Percentiles rank a stretch among this genome's conserved stretches.
phyloP scores from a whole-genome alignment of 129 eudicot species.

The Lonicera japonica region DNA sequence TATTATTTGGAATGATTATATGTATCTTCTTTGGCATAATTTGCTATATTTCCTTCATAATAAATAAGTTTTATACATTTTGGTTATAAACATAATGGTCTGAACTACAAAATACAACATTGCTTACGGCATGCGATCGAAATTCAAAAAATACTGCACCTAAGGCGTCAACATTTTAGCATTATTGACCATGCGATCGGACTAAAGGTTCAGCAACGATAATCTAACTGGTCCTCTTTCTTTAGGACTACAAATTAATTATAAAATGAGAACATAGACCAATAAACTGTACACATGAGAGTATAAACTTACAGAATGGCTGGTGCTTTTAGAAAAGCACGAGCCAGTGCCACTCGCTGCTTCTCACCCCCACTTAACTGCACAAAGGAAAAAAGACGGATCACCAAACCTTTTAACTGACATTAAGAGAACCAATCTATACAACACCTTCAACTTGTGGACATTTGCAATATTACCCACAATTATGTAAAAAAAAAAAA shows the following conservation, averaged over 20 bases:
- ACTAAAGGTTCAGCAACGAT: no score
- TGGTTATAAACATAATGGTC: conserved; percentile 1
- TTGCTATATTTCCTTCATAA: neutral
- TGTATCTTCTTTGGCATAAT: no score
- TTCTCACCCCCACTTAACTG: conserved; percentile 99
- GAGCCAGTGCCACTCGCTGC: conserved; percentile 92
- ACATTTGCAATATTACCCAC: neutral
- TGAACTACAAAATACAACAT: no score
- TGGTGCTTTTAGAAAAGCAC: conserved; percentile 92
- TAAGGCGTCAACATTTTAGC: no score
- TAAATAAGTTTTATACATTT: neutral
- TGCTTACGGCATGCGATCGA: no score
- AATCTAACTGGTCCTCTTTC: no score
- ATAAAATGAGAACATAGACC: no score
- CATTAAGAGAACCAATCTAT: neutral
- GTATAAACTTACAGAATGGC: conserved; percentile 55
- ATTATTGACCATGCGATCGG: no score
- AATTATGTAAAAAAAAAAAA: neutral
- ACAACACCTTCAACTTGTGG: neutral
- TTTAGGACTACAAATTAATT: no score
- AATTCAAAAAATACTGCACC: no score
- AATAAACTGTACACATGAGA: no score
- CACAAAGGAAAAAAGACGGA: conserved; percentile 15
- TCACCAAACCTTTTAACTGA: neutral
- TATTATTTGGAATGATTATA: no score